These are phyloP conservation scores for Mercurialis annua DNA, from an alignment of 345 rosid species.

Conservation along the genomic window DNA sequence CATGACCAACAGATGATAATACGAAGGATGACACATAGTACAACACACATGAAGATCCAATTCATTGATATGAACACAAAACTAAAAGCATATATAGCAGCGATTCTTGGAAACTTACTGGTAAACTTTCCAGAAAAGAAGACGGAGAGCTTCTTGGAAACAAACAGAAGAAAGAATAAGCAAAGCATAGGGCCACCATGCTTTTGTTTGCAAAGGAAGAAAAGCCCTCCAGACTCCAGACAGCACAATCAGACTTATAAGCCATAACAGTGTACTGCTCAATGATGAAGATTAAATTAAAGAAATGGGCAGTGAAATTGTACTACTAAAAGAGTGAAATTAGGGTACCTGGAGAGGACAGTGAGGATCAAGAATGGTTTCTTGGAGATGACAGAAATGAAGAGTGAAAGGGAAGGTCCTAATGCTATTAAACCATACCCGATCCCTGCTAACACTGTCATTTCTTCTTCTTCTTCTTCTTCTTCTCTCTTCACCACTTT, in stretches of 20 bases:
- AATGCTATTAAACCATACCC: constrained; percentile 82
- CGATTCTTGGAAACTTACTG: constrained; percentile 47
- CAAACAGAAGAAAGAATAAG: constrained; percentile 74
- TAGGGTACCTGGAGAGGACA: constrained; percentile 77
- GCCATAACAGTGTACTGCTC: constrained; percentile 86
- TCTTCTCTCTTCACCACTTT: too few relatives aligned
- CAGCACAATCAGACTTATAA: constrained; percentile 71
- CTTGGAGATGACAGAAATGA: constrained; percentile 85
- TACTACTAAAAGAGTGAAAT: neutral
- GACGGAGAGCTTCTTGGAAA: constrained; percentile 87
- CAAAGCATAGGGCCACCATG: constrained; percentile 78
- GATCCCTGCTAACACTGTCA: constrained; percentile 90
- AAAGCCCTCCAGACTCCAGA: constrained; percentile 90
- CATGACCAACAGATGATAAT: neutral
- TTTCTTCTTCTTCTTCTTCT: constrained; percentile 10
- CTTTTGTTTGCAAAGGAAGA: constrained; percentile 71
- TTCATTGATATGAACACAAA: too few relatives aligned
- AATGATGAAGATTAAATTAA: neutral
- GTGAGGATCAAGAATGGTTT: constrained; percentile 92
- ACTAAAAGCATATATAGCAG: neutral
- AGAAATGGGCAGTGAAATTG: neutral
- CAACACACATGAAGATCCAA: neutral
- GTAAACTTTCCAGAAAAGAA: constrained; percentile 80
- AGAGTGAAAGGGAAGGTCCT: constrained; percentile 85
- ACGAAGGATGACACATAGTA: neutral